Evolutionary conservation across 2,329 filamentous ascomycete genomes (phyloP).

Genomic region (Penicillium brasilianum): DNA sequence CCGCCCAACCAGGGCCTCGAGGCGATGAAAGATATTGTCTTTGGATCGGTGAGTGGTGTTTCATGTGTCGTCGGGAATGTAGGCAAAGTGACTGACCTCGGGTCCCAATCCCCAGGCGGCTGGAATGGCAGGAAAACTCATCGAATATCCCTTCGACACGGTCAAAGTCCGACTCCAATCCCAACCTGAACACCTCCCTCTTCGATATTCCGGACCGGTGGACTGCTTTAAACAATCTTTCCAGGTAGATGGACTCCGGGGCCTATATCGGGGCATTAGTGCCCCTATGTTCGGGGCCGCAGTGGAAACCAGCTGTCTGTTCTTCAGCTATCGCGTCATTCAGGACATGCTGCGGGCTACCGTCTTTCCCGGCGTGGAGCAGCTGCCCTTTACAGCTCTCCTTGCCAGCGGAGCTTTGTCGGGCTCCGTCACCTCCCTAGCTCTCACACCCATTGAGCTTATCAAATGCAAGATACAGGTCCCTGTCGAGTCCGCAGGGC

Average conservation of each 20-base stretch:
- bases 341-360: constrained; percentile 68
- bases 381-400: constrained; percentile 75
- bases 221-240: constrained; percentile 94
- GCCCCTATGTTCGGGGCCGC: constrained; percentile 90
- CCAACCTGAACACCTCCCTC: constrained; percentile 82
- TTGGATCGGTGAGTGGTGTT: constrained; percentile 72
- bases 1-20: constrained; percentile 61
- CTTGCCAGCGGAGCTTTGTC: constrained; percentile 82
- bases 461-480: constrained; percentile 99
- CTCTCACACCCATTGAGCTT: constrained; percentile 93
- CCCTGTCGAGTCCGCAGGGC: constrained; percentile 51
- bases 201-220: constrained; percentile 81
- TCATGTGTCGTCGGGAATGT: background rate
- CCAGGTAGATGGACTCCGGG: constrained; percentile 74
- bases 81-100: background rate
- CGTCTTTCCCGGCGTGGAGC: constrained; percentile 59
- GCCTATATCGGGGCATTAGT: constrained; percentile 89
- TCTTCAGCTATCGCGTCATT: constrained; percentile 81
- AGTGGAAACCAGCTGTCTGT: constrained; percentile 87
- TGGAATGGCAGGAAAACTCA: constrained; percentile 89
- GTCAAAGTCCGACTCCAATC: constrained; percentile 97
- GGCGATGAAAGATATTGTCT: constrained; percentile 83
- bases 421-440: constrained; percentile 85
- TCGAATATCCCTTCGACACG: constrained; percentile 98
- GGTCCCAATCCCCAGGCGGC: constrained; percentile 61